phyloP scores from a whole-genome alignment of 2,329 filamentous ascomycete species.

The Talaromyces islandicus region DNA sequence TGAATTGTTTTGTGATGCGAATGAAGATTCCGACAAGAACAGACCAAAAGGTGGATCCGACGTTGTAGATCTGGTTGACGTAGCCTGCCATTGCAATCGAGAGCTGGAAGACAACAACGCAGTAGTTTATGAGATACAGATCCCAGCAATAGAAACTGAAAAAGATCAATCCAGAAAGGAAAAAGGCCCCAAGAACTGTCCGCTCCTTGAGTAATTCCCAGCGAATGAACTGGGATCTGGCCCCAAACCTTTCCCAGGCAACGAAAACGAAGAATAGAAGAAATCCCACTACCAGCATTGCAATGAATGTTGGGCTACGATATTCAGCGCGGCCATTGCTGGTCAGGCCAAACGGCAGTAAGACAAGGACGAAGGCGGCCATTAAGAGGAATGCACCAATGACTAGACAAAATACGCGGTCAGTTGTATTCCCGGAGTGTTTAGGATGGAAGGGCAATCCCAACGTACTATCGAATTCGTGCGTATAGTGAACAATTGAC shows the following conservation, averaged over 20 bases:
- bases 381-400: slow-evolving; percentile 55
- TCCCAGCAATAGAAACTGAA: slow-evolving; percentile 50
- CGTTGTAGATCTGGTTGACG: slow-evolving; percentile 46
- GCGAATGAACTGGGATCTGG: slow-evolving; percentile 49
- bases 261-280: slow-evolving; percentile 48
- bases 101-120: slow-evolving; percentile 49
- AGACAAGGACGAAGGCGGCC: slow-evolving; percentile 55
- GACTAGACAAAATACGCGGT: slow-evolving; percentile 44
- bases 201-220: slow-evolving; percentile 45
- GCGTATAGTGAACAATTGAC: slow-evolving; percentile 48
- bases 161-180: slow-evolving; percentile 43
- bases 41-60: slow-evolving; percentile 48
- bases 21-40: slow-evolving; percentile 47
- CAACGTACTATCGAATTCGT: slow-evolving; percentile 56
- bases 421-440: slow-evolving; percentile 19
- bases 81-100: slow-evolving; percentile 38
- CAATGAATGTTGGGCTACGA: slow-evolving; percentile 42
- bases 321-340: slow-evolving; percentile 34
- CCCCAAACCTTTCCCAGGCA: slow-evolving; percentile 49
- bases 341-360: slow-evolving; percentile 59
- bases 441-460: no score
- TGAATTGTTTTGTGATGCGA: slow-evolving; percentile 47
- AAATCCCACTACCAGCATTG: slow-evolving; percentile 49
- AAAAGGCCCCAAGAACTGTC: slow-evolving; percentile 47
- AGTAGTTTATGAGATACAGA: slow-evolving; percentile 48